Conservation (phyloP, 2,329 filamentous ascomycete species). For the Corynespora cassiicola region DNA sequence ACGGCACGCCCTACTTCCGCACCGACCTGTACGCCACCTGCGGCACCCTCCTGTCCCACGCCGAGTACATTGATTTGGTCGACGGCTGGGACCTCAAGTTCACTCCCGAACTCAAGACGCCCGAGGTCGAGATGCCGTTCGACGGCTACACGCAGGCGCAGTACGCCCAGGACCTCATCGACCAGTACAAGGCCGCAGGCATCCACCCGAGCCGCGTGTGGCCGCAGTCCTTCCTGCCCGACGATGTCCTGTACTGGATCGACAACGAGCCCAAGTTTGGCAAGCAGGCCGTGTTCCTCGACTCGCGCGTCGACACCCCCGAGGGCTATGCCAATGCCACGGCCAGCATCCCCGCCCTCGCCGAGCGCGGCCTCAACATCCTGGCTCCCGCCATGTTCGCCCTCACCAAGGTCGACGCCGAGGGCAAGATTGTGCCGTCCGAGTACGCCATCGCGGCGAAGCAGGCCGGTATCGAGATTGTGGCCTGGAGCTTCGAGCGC, state of each 20-base stretch:
- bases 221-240: constrained; percentile 70
- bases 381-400: constrained; percentile 70
- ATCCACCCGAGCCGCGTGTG: constrained; percentile 51
- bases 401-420: constrained; percentile 60
- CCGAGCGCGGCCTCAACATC: constrained; percentile 64
- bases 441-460: constrained; percentile 68
- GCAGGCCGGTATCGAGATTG: constrained; percentile 67
- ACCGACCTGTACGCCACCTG: constrained; percentile 72
- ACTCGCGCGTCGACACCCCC: constrained; percentile 61
- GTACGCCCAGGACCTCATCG: constrained; percentile 68
- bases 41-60: constrained; percentile 66
- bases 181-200: constrained; percentile 46
- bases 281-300: constrained; percentile 69
- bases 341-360: constrained; percentile 63
- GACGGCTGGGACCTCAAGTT: constrained; percentile 64
- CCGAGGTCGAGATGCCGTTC: constrained; percentile 74
- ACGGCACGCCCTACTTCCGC: constrained; percentile 66
- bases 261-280: constrained; percentile 66
- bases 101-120: constrained; percentile 63
- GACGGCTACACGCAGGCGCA: constrained; percentile 68
- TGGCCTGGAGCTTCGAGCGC: constrained; percentile 74
- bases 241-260: constrained; percentile 72
- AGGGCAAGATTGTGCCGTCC: constrained; percentile 66
- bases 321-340: constrained; percentile 62
- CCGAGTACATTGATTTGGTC: constrained; percentile 68